These are phyloP conservation scores for Solanum peruvianum DNA, from an alignment of 257 asterid genomes.

Conservation along the genomic window DNA sequence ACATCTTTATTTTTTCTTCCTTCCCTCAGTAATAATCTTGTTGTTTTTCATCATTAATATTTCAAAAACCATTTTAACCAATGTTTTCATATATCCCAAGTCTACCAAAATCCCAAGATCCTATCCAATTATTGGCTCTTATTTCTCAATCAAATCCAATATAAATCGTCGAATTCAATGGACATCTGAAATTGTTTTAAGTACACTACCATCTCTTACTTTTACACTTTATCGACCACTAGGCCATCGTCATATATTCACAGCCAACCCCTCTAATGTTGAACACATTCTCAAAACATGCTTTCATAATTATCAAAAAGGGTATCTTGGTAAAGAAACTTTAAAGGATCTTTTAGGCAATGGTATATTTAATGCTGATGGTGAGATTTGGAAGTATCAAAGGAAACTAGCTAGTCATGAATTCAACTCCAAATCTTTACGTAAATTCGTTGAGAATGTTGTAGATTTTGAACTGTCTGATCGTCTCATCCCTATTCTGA, in stretches of 20 bases:
- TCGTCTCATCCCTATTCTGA: slow-evolving; percentile 33
- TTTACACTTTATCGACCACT: slow-evolving; percentile 26
- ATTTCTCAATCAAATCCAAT: background rate
- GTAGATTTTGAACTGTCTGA: slow-evolving; percentile 33
- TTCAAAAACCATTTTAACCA: background rate
- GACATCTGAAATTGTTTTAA: background rate
- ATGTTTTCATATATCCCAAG: background rate
- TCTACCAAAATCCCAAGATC: background rate
- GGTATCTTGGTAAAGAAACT: slow-evolving; percentile 9
- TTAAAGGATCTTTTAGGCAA: slow-evolving; percentile 45
- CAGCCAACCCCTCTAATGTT: slow-evolving; percentile 51
- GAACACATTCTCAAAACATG: slow-evolving; percentile 45
- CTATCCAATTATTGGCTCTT: background rate
- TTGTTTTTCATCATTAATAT: slow-evolving; percentile 8
- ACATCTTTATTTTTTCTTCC: slow-evolving; percentile 8
- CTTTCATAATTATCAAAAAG: slow-evolving; percentile 44
- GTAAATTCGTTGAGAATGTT: slow-evolving; percentile 29
- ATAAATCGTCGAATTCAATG: background rate
- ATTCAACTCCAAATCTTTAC: slow-evolving; percentile 43
- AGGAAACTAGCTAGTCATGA: slow-evolving; percentile 56
- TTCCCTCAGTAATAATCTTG: slow-evolving; percentile 13
- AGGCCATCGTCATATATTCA: slow-evolving; percentile 29
- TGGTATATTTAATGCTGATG: slow-evolving; percentile 57
- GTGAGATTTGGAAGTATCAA: slow-evolving; percentile 43
- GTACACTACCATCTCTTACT: background rate